Percentiles rank a stretch among this genome's conserved stretches.
Evolutionary conservation across 768 basidiomycete species (phyloP).

Genomic region (Nidularia sp.): DNA sequence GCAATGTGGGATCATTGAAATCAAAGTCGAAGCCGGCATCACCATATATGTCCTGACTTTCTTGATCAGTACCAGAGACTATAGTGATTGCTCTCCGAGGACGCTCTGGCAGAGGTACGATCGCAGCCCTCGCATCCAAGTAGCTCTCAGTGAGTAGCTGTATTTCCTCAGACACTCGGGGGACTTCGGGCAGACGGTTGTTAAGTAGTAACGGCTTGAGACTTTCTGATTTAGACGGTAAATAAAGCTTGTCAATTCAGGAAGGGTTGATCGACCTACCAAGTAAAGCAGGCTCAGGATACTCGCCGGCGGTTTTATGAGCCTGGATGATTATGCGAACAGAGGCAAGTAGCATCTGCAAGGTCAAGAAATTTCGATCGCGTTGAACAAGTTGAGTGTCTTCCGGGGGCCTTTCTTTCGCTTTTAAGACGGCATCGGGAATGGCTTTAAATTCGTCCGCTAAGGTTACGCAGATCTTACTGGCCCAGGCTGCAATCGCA

Average conservation of each 20-base stretch:
- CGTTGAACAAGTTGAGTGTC: neutral
- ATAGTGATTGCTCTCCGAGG: constrained; percentile 16
- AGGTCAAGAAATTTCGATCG: constrained; percentile 18
- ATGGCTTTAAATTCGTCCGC: constrained; percentile 45
- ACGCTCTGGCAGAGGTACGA: constrained; percentile 40
- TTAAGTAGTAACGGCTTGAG: constrained; percentile 44
- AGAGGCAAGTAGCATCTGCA: constrained; percentile 54
- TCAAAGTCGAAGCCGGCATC: constrained; percentile 45
- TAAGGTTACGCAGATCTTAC: constrained; percentile 52
- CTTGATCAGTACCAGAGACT: constrained; percentile 41
- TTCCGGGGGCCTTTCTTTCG: neutral
- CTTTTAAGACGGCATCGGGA: neutral
- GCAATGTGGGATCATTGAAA: constrained; percentile 52
- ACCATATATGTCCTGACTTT: constrained; percentile 78
- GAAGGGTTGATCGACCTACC: constrained; percentile 8
- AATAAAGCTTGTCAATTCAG: neutral
- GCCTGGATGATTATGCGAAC: constrained; percentile 49
- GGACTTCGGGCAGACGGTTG: constrained; percentile 29
- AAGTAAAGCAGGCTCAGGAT: constrained; percentile 57
- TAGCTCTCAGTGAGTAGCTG: constrained; percentile 57
- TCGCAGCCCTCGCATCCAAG: constrained; percentile 49
- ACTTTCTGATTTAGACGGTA: constrained; percentile 42
- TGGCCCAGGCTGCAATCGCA: constrained; percentile 60
- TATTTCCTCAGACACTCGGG: constrained; percentile 48
- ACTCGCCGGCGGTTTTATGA: constrained; percentile 27